These are phyloP conservation scores for Quercus gilva DNA, from an alignment of 306 rosid species.

Conservation along the genomic window DNA sequence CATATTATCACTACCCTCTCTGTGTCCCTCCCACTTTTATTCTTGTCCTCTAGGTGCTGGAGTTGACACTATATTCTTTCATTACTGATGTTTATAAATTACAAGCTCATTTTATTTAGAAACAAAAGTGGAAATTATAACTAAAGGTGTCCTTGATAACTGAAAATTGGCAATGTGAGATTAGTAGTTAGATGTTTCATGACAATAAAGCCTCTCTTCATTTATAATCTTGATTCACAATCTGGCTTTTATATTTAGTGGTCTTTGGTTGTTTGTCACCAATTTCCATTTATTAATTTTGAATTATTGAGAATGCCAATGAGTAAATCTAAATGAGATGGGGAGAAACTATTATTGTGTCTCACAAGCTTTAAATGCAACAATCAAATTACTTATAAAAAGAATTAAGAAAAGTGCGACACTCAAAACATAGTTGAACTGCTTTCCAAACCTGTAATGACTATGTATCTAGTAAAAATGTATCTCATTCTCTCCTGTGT, in stretches of 20 bases:
- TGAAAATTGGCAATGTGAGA: neutral
- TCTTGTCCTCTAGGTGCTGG: neutral
- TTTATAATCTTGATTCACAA: neutral
- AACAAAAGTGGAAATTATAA: neutral
- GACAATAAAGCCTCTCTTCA: neutral
- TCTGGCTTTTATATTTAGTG: neutral
- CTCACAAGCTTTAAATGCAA: neutral
- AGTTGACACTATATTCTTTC: neutral
- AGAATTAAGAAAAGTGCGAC: neutral
- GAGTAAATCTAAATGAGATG: neutral
- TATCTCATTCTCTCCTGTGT: neutral
- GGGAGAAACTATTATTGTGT: neutral
- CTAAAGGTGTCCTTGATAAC: neutral
- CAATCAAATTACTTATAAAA: neutral
- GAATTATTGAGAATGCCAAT: neutral
- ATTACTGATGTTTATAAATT: neutral
- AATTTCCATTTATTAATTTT: neutral
- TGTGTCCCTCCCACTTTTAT: neutral
- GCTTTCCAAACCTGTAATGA: neutral
- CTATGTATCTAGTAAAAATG: neutral
- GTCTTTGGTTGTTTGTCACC: neutral
- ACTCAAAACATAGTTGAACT: neutral
- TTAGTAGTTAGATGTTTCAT: neutral
- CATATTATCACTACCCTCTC: too few relatives aligned
- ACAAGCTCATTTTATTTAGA: neutral